A percentile compares a stretch with the other conserved stretches of the same genome.
Conservation (phyloP, 2,329 filamentous ascomycete genomes). For the Sporothrix schenckii region DNA sequence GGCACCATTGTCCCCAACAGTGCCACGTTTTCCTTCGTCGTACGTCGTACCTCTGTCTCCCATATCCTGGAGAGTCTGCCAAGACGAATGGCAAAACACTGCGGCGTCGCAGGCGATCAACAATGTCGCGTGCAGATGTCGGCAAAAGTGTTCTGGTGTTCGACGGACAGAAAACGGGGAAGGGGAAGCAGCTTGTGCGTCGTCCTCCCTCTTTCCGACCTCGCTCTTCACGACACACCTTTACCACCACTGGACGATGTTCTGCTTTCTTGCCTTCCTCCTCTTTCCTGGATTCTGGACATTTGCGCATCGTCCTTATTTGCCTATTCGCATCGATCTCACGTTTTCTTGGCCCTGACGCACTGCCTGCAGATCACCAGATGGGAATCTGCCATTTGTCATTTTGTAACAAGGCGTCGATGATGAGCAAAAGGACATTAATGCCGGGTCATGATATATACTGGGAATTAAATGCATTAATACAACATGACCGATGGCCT, state of each 20-base stretch:
- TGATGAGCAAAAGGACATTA: background rate
- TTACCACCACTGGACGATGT: background rate
- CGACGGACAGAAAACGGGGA: background rate
- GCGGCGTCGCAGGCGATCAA: constrained; percentile 1
- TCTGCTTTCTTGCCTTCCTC: background rate
- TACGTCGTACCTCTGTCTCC: background rate
- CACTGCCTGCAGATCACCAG: constrained; percentile 4
- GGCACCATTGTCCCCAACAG: no score
- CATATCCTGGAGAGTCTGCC: constrained; percentile 3
- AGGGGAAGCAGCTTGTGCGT: background rate
- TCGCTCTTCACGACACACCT: background rate
- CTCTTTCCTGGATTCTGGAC: background rate
- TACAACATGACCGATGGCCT: no score
- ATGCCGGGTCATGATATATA: background rate
- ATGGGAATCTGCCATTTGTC: background rate
- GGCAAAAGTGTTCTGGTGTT: background rate
- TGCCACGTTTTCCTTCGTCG: background rate
- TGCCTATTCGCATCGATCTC: background rate
- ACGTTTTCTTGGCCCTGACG: background rate
- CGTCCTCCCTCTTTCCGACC: no score
- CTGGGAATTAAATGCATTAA: no score
- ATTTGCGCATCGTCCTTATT: background rate
- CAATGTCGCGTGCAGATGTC: background rate
- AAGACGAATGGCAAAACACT: constrained; percentile 11
- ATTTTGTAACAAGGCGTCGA: background rate